Base-by-base conservation (phyloP, 495 filamentous ascomycete species). In the Antarctomyces pellizariae region DNA sequence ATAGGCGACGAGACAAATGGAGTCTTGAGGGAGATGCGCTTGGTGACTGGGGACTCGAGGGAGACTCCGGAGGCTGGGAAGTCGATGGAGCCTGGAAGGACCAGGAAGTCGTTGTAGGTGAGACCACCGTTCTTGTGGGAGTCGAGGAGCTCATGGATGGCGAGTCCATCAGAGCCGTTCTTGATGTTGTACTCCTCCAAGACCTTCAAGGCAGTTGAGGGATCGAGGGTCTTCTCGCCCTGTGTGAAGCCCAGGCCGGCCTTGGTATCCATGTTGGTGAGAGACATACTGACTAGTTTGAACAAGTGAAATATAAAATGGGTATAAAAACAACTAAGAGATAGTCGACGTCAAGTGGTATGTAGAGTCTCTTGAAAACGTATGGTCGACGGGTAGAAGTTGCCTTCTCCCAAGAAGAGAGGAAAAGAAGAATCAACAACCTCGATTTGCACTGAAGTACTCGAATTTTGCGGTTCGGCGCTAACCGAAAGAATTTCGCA, bases 1-100 rank as follows among this genome's bases (percentile, higher is more conserved):
- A 99, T 99, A 39, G 86, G 89, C 13, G 83, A 93, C 13, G 89
- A 95, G 25, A 92, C 62, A 39, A 99, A 71, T 21, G 86, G 86
- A 6, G 77, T 80, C 62, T 92, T 99, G 39, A 99, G 56, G 8
- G 71, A 66, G 49, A 95, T 84, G 37, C 78, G 69, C 64, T 82
- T 90, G 35, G 86, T 95, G 35, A 99, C 64, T 20, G 75, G 78
- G 10, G 83, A 77, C 28, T 93, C 86, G 24, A 95, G 72, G 26
- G 53, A 54, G 29, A 95, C 89, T 38, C 77, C 75, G 22, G 77
- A 80, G 31, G 89, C 84, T 30, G 86, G 67, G 52, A 99, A 99
- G 38, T 63, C 63, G 45, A 67, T 61, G 41, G 65, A 65, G 24
- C 63, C 58, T 8, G 60, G 62, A 24, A 66, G 45, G 29, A 70